Evolutionary conservation across 257 asterid genomes (phyloP).

Genomic region (Linaria vulgaris): DNA sequence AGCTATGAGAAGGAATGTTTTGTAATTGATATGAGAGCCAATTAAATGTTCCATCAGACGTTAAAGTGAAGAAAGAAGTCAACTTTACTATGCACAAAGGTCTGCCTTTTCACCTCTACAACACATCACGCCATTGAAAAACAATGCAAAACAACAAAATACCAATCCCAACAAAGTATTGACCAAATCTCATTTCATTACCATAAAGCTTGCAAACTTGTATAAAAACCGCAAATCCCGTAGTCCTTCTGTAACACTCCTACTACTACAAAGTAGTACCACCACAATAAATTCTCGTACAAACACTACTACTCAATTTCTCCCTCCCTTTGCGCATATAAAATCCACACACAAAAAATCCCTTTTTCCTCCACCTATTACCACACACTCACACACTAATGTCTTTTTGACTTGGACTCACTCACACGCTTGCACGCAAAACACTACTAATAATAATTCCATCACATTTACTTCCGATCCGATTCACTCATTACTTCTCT

Average conservation of each 20-base stretch:
- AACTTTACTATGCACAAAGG: conserved; percentile 17
- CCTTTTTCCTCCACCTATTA: conserved; percentile 18
- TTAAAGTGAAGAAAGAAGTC: conserved; percentile 17
- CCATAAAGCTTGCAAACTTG: neutral
- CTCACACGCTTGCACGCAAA: conserved; percentile 38
- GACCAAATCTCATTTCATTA: conserved; percentile 13
- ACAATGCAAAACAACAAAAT: conserved; percentile 23
- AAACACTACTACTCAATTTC: neutral
- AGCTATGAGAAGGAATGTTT: neutral
- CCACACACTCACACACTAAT: conserved; percentile 13
- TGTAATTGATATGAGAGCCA: neutral
- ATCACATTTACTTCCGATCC: conserved; percentile 12
- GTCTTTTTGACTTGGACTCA: conserved; percentile 40
- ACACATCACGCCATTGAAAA: conserved; percentile 5
- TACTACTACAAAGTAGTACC: neutral
- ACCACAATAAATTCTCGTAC: conserved; percentile 12
- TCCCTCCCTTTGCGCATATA: neutral
- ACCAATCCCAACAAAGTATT: neutral
- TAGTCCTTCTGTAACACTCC: neutral
- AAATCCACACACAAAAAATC: conserved; percentile 17
- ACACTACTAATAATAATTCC: conserved; percentile 14
- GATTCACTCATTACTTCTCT: conserved; percentile 4
- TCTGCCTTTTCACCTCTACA: conserved; percentile 12
- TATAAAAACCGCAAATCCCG: too few species aligned
- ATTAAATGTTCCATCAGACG: neutral